A percentile compares a stretch with the other conserved stretches of the same genome.
Conservation (phyloP, 2,329 filamentous ascomycete genomes). For the Hypocreales sp. region DNA sequence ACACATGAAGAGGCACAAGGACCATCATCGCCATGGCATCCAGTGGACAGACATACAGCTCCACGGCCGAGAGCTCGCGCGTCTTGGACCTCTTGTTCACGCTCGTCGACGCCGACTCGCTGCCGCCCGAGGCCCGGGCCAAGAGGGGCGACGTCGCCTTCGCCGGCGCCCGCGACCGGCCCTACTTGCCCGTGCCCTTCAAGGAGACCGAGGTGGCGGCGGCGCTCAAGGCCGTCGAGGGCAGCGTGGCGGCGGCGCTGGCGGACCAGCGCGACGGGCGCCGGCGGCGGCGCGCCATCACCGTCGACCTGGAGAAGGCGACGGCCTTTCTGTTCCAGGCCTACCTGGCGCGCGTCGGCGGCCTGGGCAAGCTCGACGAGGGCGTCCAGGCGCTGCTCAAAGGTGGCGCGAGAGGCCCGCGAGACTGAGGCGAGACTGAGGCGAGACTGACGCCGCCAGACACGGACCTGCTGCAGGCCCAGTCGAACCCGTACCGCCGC, state of each 20-base stretch:
- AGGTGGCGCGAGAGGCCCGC: no score
- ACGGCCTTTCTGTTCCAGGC: conserved; percentile 25
- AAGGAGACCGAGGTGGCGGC: conserved; percentile 28
- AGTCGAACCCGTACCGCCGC: conserved; percentile 55
- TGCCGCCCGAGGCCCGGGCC: conserved; percentile 13
- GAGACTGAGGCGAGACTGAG: no score
- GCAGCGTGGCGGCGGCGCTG: conserved; percentile 14
- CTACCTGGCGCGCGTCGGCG: conserved; percentile 20
- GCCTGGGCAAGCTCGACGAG: conserved; percentile 20
- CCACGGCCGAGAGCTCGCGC: conserved; percentile 9
- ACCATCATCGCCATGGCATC: no score
- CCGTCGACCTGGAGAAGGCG: conserved; percentile 21
- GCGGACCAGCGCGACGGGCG: conserved; percentile 10
- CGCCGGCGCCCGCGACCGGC: conserved; percentile 16
- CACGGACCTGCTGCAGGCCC: conserved; percentile 55
- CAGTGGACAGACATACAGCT: conserved; percentile 10
- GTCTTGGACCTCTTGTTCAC: conserved; percentile 10
- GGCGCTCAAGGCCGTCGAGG: conserved; percentile 28
- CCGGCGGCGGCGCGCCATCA: conserved; percentile 8
- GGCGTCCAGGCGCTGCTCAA: conserved; percentile 8
- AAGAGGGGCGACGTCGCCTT: conserved; percentile 14
- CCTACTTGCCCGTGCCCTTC: conserved; percentile 30
- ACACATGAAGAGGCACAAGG: no score
- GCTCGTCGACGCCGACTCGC: conserved; percentile 12
- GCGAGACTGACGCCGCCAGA: conserved; percentile 29